Evolutionary conservation across 805 yeast species (phyloP).

Genomic region (Suhomyces emberorum): DNA sequence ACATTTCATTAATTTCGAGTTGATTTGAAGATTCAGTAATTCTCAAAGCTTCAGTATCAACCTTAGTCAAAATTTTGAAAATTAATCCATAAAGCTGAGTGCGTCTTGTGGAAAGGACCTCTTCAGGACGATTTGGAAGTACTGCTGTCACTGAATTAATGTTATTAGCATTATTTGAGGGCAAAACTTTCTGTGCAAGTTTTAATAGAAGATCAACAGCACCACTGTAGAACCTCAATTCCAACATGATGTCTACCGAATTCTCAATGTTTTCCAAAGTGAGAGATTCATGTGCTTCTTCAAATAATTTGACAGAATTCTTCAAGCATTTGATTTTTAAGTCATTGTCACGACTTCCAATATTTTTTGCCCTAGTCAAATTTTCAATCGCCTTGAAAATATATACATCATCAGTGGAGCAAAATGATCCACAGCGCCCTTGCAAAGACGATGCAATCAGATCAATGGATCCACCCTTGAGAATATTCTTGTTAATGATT

Average conservation of each 20-base stretch:
- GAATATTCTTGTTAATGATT: constrained; percentile 81
- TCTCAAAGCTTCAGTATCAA: constrained; percentile 62
- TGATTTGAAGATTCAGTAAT: constrained; percentile 34
- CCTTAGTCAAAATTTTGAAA: constrained; percentile 68
- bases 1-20: constrained; percentile 46
- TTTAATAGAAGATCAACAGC: constrained; percentile 80
- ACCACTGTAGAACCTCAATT: constrained; percentile 75
- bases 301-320: constrained; percentile 72
- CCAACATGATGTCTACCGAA: constrained; percentile 73
- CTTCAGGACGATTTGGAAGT: background rate
- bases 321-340: constrained; percentile 60
- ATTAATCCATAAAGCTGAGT: constrained; percentile 59
- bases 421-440: constrained; percentile 91
- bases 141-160: background rate
- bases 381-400: constrained; percentile 93
- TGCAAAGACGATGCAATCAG: constrained; percentile 82
- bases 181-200: constrained; percentile 57
- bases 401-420: constrained; percentile 89
- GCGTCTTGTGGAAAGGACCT: background rate
- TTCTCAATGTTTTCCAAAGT: constrained; percentile 78
- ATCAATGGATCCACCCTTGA: constrained; percentile 92
- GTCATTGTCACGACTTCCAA: constrained; percentile 70
- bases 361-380: constrained; percentile 78
- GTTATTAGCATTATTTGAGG: background rate
- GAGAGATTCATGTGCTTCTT: constrained; percentile 74